phyloP scores from a whole-genome alignment of 169 alveolate species.

The Plasmodium gonderi region DNA sequence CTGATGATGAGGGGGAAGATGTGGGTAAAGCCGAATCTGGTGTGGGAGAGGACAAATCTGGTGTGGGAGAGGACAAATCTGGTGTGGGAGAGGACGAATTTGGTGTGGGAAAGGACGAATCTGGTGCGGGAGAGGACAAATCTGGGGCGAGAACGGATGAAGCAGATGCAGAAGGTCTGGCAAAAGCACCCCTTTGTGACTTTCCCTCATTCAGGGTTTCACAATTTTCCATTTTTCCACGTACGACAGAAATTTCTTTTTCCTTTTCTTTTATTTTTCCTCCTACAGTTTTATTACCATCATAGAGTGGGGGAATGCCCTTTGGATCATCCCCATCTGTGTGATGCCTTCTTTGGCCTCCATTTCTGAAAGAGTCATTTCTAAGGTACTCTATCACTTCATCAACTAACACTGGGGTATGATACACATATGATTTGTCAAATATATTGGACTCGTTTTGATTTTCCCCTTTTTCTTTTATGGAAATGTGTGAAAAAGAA shows the following conservation, averaged over 20 bases:
- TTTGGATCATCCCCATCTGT: neutral
- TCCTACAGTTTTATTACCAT: neutral
- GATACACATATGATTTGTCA: conserved; percentile 50
- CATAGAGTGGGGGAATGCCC: neutral
- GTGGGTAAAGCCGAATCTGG: too few relatives aligned
- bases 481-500: neutral
- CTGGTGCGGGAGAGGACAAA: too few relatives aligned
- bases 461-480: neutral
- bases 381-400: conserved; percentile 39
- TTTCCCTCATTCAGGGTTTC: neutral
- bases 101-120: too few relatives aligned
- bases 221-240: neutral
- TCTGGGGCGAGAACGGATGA: too few relatives aligned
- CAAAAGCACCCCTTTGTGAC: neutral
- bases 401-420: conserved; percentile 51
- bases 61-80: too few relatives aligned
- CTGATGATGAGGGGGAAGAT: too few relatives aligned
- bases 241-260: neutral
- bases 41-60: too few relatives aligned
- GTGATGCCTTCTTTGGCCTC: neutral
- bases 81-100: too few relatives aligned
- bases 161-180: neutral
- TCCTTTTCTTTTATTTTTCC: neutral
- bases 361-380: neutral
- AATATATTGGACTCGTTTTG: neutral